Base-by-base conservation (phyloP, 768 basidiomycete genomes). In the Tylopilus intermedius region DNA sequence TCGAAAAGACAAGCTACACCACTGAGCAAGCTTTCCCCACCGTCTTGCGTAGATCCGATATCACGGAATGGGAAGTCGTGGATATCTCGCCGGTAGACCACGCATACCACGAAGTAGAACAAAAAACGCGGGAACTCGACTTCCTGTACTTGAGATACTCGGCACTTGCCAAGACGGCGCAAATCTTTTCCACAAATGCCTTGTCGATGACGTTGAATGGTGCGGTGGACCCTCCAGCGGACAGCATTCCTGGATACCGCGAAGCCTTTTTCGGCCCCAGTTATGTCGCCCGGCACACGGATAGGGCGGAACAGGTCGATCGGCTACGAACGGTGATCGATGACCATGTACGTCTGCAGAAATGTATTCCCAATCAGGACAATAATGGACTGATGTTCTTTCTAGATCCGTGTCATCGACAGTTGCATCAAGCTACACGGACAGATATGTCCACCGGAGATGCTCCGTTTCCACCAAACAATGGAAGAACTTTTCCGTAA, bases 21-120 rank as follows among this genome's bases (percentile, higher is more conserved):
- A 93, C 90, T 0, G 90, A 94, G 68, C 88, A 92, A 60, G 78
- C 82, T 4, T 94, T 94, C 72, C 95, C 95, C 0, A 94, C 93
- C 0, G 88, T 97, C 3, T 79, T 97, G 35, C 83, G 89, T 30
- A 82, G 95, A 22, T 93, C 91, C 1, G 94, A 96, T 63, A 81
- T 97, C 40, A 74, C 91, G 29, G 82, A 79, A 35, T 70, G 82
- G 41, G 79, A 84, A 41, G 72, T 86, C 18, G 74, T 82, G 47
- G 88, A 94, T 66, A 82, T 95, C 43, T 90, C 91, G 2, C 94
- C 95, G 0, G 72, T 96, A 18, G 86, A 92, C 60, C 86, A 78
- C 48, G 94, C 94, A 1, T 72, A 95, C 8, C 75, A 78, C 26
- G 93, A 94, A 54, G 83, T 98, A 22, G 82, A 88, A 58, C 74